These are phyloP conservation scores for Actinomortierella ambigua DNA, from an alignment of 371 early-diverging fungal species.

Conservation along the genomic window DNA sequence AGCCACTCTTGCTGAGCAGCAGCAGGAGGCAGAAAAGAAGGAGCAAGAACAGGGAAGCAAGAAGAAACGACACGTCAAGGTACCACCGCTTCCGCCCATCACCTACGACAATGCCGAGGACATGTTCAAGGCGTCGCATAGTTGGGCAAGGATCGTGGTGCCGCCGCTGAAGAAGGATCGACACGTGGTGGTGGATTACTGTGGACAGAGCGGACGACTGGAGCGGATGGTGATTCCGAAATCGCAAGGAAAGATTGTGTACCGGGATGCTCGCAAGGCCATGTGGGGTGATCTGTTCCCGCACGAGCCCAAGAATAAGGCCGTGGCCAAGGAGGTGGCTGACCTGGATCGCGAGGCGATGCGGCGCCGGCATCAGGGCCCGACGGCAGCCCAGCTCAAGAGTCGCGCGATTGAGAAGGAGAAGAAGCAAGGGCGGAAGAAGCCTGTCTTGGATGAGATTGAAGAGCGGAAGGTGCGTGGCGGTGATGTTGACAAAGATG, in stretches of 20 bases:
- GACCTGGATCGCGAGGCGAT: neutral
- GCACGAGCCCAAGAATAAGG: slow-evolving; percentile 66
- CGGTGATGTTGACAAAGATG: slow-evolving; percentile 3
- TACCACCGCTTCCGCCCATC: slow-evolving; percentile 38
- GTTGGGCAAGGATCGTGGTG: slow-evolving; percentile 75
- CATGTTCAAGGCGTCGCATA: slow-evolving; percentile 54
- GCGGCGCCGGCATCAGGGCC: slow-evolving; percentile 13
- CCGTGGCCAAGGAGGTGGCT: slow-evolving; percentile 21
- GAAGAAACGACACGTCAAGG: no score
- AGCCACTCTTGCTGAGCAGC: slow-evolving; percentile 11
- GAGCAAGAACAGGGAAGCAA: no score
- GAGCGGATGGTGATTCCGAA: slow-evolving; percentile 78
- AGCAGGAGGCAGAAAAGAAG: slow-evolving; percentile 10
- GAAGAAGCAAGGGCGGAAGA: slow-evolving; percentile 37
- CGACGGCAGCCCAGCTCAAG: slow-evolving; percentile 19
- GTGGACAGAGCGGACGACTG: slow-evolving; percentile 62
- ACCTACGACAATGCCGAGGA: slow-evolving; percentile 27
- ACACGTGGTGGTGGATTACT: slow-evolving; percentile 78
- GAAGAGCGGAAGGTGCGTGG: slow-evolving; percentile 5
- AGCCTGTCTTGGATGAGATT: slow-evolving; percentile 12
- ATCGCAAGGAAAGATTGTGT: slow-evolving; percentile 75
- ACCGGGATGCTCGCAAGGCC: slow-evolving; percentile 78
- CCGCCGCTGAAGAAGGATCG: slow-evolving; percentile 79
- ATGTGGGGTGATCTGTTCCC: slow-evolving; percentile 88
- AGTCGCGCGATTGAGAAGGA: slow-evolving; percentile 38